A percentile compares a stretch with the other conserved stretches of the same genome.
phyloP scores from a whole-genome alignment of 1,139 yeast genomes.

The Hyphopichia burtonii region DNA sequence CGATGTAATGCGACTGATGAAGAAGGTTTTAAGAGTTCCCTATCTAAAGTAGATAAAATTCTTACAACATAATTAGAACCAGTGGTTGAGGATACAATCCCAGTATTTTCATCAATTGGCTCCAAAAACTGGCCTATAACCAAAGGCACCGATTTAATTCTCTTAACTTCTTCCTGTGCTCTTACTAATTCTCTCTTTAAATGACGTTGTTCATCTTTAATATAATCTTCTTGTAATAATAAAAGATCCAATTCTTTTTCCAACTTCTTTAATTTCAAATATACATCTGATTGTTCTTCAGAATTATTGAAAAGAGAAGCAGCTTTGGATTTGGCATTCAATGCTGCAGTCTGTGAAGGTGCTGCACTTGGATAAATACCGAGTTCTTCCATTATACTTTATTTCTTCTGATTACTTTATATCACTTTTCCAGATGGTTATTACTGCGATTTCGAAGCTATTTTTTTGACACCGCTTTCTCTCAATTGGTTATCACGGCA shows the following conservation, averaged over 20 bases:
- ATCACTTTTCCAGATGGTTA: too few relatives aligned
- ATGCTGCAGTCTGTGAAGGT: slow-evolving; percentile 7
- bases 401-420: not conserved
- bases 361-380: slow-evolving; percentile 21
- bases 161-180: slow-evolving; percentile 97
- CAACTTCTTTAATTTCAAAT: slow-evolving; percentile 77
- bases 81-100: slow-evolving; percentile 95
- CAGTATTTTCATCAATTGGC: slow-evolving; percentile 95
- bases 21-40: slow-evolving; percentile 91
- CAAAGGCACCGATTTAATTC: slow-evolving; percentile 95
- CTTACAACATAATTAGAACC: slow-evolving; percentile 97
- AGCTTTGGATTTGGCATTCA: slow-evolving; percentile 14
- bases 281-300: slow-evolving; percentile 62
- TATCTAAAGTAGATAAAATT: slow-evolving; percentile 88
- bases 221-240: slow-evolving; percentile 88
- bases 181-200: slow-evolving; percentile 89
- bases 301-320: slow-evolving; percentile 4
- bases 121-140: slow-evolving; percentile 98
- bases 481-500: too few relatives aligned
- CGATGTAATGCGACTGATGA: slow-evolving; percentile 97
- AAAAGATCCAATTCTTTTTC: slow-evolving; percentile 87
- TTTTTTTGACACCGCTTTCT: too few relatives aligned
- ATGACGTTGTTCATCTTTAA: slow-evolving; percentile 97
- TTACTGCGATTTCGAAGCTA: too few relatives aligned
- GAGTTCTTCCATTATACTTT: slow-evolving; percentile 24